Base-by-base conservation (phyloP, 1,284 basidiomycete species). In the Exobasidium cylindrosporum region DNA sequence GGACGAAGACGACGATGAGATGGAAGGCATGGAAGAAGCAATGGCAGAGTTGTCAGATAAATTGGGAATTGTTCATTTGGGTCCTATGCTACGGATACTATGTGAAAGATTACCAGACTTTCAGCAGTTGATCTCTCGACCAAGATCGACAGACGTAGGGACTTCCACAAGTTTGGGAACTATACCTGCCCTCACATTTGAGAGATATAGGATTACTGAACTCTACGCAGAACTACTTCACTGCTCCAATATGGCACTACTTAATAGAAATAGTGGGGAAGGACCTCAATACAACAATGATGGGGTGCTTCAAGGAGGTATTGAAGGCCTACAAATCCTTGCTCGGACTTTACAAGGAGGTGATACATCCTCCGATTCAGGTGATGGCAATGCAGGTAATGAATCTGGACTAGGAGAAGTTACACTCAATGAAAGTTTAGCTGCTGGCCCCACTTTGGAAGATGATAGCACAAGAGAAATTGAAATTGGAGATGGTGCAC, bases 201-300 rank as follows among this genome's bases (percentile, higher is more conserved):
- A 97, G 79, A 87, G 96, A 4, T 97, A 94, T 81, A 87, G 95
- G n/a, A 92, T 98, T 75, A 91, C 92, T 78, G 96, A 99, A 81
- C 85, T 99, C 6, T 95, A 96, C 73, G 96, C 95, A 21, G 96
- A 99, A 80, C 85, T 98, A 14, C 82, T 98, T 14, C 96, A 99
- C 78, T 96, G 92, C 80, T 98, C 95, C 14, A 98, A 97, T 78
- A 97, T 99, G 95, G 88, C 90, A 1, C 85, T 97, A 14, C 84
- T 98, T 40, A 98, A 98, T 77, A 90, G 96, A 6, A 63, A 63
- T 0, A 59, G 65, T 3, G 71, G 74, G 7, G 68, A 73, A 17
- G 77, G 78, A 6, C 78, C 78, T 3, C 69, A 72, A 54, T 79
- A 79, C 55, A 76, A 74, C 11, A 55, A 50, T 0, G 68, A 76